Evolutionary conservation across 2,329 filamentous ascomycete species (phyloP).

Genomic region (Aspergillus hortae): DNA sequence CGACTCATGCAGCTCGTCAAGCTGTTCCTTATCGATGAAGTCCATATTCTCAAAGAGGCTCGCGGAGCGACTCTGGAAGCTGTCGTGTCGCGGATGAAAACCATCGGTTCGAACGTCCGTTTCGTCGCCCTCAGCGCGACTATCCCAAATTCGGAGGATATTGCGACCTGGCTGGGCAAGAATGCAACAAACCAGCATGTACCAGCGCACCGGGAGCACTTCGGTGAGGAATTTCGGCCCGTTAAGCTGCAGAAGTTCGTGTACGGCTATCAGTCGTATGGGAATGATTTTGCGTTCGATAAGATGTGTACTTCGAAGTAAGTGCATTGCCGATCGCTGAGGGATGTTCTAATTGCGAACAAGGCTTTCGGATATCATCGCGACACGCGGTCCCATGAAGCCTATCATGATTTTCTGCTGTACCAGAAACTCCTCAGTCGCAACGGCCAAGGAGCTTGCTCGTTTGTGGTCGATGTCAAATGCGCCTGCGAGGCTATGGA

Average conservation of each 20-base stretch:
- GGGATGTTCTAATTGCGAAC: not conserved
- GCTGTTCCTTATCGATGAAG: constrained; percentile 81
- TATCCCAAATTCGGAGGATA: constrained; percentile 75
- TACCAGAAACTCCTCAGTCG: constrained; percentile 66
- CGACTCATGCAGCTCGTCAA: constrained; percentile 71
- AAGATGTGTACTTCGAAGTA: constrained; percentile 61
- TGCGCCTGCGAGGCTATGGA: constrained; percentile 60
- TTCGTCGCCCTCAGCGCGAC: constrained; percentile 82
- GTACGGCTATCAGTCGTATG: constrained; percentile 61
- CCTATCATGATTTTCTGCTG: constrained; percentile 82
- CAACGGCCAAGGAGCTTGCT: constrained; percentile 65
- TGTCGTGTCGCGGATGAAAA: constrained; percentile 84
- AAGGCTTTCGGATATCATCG: constrained; percentile 64
- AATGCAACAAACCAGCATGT: constrained; percentile 56
- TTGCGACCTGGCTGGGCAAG: constrained; percentile 74
- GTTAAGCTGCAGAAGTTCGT: constrained; percentile 75
- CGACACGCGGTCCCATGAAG: constrained; percentile 64
- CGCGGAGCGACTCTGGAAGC: constrained; percentile 78
- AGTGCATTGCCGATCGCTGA: constrained; percentile 13
- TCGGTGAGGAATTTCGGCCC: constrained; percentile 76
- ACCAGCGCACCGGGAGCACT: constrained; percentile 65
- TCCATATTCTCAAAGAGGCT: constrained; percentile 77
- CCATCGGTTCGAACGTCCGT: constrained; percentile 68
- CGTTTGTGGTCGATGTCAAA: constrained; percentile 59
- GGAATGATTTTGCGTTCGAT: constrained; percentile 76